Conservation (phyloP, 139 green algal genomes). For the Chlamydomonas schloesseri region DNA sequence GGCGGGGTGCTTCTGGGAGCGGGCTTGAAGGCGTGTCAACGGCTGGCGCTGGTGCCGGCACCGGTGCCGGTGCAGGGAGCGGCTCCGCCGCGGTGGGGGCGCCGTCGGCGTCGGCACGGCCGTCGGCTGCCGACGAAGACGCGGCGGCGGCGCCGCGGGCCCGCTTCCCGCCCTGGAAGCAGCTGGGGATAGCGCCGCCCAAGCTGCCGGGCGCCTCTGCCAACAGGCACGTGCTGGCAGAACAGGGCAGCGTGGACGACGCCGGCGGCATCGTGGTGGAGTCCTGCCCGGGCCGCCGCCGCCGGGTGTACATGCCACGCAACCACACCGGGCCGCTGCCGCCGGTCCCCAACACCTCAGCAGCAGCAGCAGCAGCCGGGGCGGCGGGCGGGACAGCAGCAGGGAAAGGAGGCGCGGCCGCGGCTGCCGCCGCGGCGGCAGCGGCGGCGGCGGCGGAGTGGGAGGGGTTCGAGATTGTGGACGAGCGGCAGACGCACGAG, state of each 20-base stretch:
- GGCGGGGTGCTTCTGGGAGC: too few relatives aligned
- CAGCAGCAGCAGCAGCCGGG: neutral
- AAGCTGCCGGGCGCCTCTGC: neutral
- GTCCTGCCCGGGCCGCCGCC: neutral
- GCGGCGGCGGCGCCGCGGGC: neutral
- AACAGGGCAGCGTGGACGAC: conserved; percentile 4
- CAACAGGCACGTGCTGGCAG: conserved; percentile 15
- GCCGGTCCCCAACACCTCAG: neutral
- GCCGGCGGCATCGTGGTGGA: conserved; percentile 19
- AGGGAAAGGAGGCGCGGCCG: neutral
- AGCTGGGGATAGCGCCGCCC: neutral
- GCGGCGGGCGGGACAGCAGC: neutral
- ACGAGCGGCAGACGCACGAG: conserved; percentile 55
- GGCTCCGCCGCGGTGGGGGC: too few relatives aligned
- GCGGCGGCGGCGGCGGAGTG: neutral
- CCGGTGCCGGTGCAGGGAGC: too few relatives aligned
- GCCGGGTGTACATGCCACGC: conserved; percentile 20
- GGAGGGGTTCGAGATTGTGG: conserved; percentile 65
- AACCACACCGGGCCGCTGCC: neutral
- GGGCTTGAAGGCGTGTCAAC: too few relatives aligned
- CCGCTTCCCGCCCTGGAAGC: conserved; percentile 12
- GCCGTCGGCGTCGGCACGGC: too few relatives aligned
- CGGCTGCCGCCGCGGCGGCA: neutral
- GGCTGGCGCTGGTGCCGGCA: too few relatives aligned
- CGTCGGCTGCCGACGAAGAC: too few relatives aligned